These are phyloP conservation scores for Debaryomyces sp. DNA, from an alignment of 1,139 yeast species.

Conservation along the genomic window DNA sequence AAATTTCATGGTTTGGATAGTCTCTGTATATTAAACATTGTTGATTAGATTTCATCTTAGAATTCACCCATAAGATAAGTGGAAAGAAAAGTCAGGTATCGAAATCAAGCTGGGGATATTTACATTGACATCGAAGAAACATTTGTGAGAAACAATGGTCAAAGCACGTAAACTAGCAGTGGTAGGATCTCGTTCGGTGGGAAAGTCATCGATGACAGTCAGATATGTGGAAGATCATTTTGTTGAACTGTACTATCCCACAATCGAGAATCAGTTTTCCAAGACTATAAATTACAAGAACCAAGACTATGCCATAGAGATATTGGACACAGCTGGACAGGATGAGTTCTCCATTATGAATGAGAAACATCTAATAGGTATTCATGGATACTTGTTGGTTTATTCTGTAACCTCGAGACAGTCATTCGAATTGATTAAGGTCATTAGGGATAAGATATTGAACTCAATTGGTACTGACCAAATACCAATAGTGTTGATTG, in stretches of 20 bases:
- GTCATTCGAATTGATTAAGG: conserved; percentile 76
- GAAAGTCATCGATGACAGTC: conserved; percentile 84
- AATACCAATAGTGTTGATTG: conserved; percentile 81
- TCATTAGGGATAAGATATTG: conserved; percentile 82
- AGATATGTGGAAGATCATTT: conserved; percentile 88
- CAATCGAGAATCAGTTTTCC: conserved; percentile 87
- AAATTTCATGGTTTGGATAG: background rate
- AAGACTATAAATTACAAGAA: conserved; percentile 72
- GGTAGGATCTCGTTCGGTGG: conserved; percentile 89
- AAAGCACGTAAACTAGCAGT: conserved; percentile 81
- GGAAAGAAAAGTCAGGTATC: background rate
- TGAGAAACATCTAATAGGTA: conserved; percentile 80
- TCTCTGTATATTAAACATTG: background rate
- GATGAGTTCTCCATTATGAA: conserved; percentile 86
- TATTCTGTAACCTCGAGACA: conserved; percentile 81
- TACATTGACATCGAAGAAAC: background rate
- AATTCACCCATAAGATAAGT: background rate
- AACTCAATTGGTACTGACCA: conserved; percentile 73
- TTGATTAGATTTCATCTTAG: conserved; percentile 1
- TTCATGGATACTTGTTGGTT: conserved; percentile 82
- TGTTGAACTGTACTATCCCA: conserved; percentile 89
- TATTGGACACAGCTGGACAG: conserved; percentile 94
- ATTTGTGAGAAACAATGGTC: conserved; percentile 25
- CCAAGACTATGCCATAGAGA: conserved; percentile 80
- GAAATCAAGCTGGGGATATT: background rate